These are phyloP conservation scores for Barbarea vulgaris DNA, from an alignment of 345 rosid genomes.

Conservation along the genomic window DNA sequence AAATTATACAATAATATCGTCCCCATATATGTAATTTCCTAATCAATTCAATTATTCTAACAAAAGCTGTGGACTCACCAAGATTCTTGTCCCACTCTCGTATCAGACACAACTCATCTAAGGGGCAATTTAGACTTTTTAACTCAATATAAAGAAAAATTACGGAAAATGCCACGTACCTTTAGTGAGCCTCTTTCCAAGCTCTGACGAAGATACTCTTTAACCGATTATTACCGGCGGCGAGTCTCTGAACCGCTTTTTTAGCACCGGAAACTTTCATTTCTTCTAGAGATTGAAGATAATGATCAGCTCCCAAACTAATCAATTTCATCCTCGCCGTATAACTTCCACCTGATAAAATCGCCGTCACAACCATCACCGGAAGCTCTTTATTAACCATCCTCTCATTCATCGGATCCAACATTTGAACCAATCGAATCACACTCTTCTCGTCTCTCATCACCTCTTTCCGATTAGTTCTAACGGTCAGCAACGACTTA, in stretches of 20 bases:
- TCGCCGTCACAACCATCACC: slow-evolving; percentile 55
- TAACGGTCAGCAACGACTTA: slow-evolving; percentile 54
- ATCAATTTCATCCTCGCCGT: slow-evolving; percentile 58
- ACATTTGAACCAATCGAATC: slow-evolving; percentile 67
- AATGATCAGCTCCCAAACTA: slow-evolving; percentile 59
- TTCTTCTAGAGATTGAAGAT: slow-evolving; percentile 58
- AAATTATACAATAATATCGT: neutral
- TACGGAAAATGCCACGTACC: slow-evolving; percentile 26
- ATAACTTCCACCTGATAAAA: slow-evolving; percentile 50
- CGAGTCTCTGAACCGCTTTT: slow-evolving; percentile 62
- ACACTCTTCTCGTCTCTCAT: slow-evolving; percentile 69
- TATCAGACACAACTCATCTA: neutral
- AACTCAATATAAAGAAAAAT: neutral
- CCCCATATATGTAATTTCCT: neutral
- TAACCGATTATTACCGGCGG: slow-evolving; percentile 64
- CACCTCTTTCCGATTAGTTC: slow-evolving; percentile 66
- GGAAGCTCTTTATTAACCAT: slow-evolving; percentile 59
- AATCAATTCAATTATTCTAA: neutral
- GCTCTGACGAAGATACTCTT: slow-evolving; percentile 63
- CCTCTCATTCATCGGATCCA: slow-evolving; percentile 63
- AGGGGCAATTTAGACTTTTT: neutral
- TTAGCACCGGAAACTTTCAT: slow-evolving; percentile 71
- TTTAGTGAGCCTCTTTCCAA: slow-evolving; percentile 69
- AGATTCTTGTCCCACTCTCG: neutral
- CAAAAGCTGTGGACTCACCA: neutral